Base-by-base conservation (phyloP, 2,329 filamentous ascomycete genomes). In the Fusarium dlaminii region DNA sequence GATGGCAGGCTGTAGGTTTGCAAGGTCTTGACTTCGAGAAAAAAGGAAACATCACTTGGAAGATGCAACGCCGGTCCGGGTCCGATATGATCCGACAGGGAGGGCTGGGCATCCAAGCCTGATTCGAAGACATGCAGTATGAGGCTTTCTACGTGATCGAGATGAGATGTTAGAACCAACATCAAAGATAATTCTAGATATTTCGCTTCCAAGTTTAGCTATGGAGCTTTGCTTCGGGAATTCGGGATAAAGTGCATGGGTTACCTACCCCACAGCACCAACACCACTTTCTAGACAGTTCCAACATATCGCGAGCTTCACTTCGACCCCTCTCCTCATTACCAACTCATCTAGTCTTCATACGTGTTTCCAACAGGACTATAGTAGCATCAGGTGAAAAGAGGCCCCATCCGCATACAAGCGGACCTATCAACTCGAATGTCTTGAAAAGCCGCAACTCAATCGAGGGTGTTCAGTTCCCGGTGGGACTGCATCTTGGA, bases 301-400 rank as follows among this genome's bases (percentile, higher is more conserved):
- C 63, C 48, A 78, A 70, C 63, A 68, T 61, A 78, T 77, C 74
- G 73, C 64, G 74, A 78, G 75, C 72, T 74, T 78, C 76, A 76
- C 45, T 63, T 40, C 13, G 20, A 46, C 37, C 12, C 29, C n/a
- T 46, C 51, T 58, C 36, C 32, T 37, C 36, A 30, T 6, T 9
- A 27, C 49, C 32, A 52, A 18, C 45, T 32, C 36, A 55, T 54
- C 45, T 22, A 43, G 22, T 27, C 37, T 56, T 37, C 52, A 61
- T 70, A 45, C 49, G 63, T 45, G 51, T 55, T 49, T 68, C 37
- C 49, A 37, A 20, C 58, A 46, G 58, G 39, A 14, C 10, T 27
- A 54, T 40, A 30, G 51, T 43, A 59, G 48, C 37, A 45, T 59
- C 36, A 54, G 34, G 13, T 42, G 17, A 49, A 49, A 55, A n/a